These are phyloP conservation scores for Trichoderma gamsii DNA, from an alignment of 495 filamentous ascomycete genomes.

Conservation along the genomic window DNA sequence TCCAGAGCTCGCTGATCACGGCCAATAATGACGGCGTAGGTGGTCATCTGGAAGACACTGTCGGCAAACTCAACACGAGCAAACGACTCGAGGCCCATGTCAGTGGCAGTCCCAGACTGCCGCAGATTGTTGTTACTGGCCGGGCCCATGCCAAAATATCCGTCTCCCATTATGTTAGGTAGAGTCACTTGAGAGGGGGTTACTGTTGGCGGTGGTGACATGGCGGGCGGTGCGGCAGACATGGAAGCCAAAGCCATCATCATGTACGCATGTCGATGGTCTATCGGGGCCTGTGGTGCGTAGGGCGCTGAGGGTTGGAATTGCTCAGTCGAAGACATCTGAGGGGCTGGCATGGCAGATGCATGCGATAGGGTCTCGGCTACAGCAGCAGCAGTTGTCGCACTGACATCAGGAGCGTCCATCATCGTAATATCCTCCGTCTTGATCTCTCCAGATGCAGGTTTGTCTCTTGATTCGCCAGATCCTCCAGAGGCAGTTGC, in stretches of 20 bases:
- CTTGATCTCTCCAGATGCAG: background rate
- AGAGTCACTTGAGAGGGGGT: slow-evolving; percentile 29
- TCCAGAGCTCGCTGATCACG: slow-evolving; percentile 40
- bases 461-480: background rate
- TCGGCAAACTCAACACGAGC: slow-evolving; percentile 47
- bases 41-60: slow-evolving; percentile 48
- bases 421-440: background rate
- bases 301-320: background rate
- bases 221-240: slow-evolving; percentile 23
- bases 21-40: slow-evolving; percentile 45
- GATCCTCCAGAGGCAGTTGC: background rate
- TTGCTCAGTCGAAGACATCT: background rate
- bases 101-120: slow-evolving; percentile 21
- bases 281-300: slow-evolving; percentile 18
- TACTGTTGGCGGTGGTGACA: slow-evolving; percentile 25
- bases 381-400: background rate
- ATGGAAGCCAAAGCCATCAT: slow-evolving; percentile 27
- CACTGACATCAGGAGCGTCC: background rate
- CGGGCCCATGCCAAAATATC: slow-evolving; percentile 13
- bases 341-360: background rate
- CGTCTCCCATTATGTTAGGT: slow-evolving; percentile 20
- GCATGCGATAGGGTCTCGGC: background rate
- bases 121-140: slow-evolving; percentile 20
- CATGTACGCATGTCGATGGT: slow-evolving; percentile 21
- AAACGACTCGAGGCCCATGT: slow-evolving; percentile 42